Base-by-base conservation (phyloP, 208 protist species). In the Leishmania amazonensis region DNA sequence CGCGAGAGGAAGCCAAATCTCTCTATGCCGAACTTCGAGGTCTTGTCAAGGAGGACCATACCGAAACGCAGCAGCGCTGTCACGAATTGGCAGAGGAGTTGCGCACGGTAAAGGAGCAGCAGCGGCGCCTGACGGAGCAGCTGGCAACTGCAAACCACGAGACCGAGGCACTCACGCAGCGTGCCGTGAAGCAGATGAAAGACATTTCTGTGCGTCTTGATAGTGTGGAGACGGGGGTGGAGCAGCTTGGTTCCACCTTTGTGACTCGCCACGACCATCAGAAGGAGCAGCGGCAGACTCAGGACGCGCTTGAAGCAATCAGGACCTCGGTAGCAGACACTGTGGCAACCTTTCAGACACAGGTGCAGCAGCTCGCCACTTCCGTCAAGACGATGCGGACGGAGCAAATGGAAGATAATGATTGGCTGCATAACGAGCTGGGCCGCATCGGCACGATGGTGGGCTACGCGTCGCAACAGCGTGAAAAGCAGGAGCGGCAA, bases 361-460 rank as follows among this genome's bases (percentile, higher is more conserved):
- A 85, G 51, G 28, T 78, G 19, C 76, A 75, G 35, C 70, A 81
- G 31, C 60, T 81, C 13, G 64, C 38, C 19, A 31, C 67, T 7
- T 54, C 60, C 28, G 0, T 85, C n/a, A 81, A 79, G 60, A 47
- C 60, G n/a, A 35, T 75, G 38, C 76, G 62, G 35, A 35, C 45
- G 15, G 82, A 85, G 68, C 76, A 81, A 38, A 73, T 62, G 42
- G 82, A 85, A 60, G 82, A 85, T 68, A 85, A 81, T 67, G 82
- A 85, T 28, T 85, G 82, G 82, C 73, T 85, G 19, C 82, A 85
- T 57, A 81, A 60, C 70, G 82, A 85, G 73, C 51, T 85, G 13
- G 72, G 82, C 9, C 76, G 82, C n/a, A 31, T 85, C 31, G 53
- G 64, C 11, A 81, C 78, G 0, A 42, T 75, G 28, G 7, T 85